These are phyloP conservation scores for Coccomyxa sp. DNA, from an alignment of 139 green algal genomes.

Conservation along the genomic window DNA sequence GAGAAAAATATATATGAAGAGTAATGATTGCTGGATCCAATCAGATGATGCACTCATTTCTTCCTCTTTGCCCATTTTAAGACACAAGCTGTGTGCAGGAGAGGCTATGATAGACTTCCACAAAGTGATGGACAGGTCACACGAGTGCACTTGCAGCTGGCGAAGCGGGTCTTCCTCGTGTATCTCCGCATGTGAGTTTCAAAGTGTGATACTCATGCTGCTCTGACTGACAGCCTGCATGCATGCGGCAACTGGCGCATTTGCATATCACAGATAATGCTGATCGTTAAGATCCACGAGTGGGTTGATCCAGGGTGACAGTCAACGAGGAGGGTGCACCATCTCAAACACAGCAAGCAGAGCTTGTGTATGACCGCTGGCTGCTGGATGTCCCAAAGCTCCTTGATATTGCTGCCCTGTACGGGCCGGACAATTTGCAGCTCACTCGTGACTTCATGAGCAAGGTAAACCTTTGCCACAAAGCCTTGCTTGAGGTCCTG, in stretches of 20 bases:
- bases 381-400: conserved; percentile 71
- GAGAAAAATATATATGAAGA: not conserved
- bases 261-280: not conserved
- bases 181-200: conserved; percentile 55
- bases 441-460: conserved; percentile 45
- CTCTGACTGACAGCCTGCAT: not conserved
- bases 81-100: conserved; percentile 21
- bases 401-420: conserved; percentile 68
- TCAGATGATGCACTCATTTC: not conserved
- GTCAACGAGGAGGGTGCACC: not conserved
- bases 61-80: too few species aligned
- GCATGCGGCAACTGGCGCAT: not conserved
- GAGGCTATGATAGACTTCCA: conserved; percentile 17
- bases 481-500: not conserved
- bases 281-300: too few species aligned
- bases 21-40: not conserved
- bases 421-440: conserved; percentile 40
- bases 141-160: conserved; percentile 32
- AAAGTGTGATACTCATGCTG: not conserved
- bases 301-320: not conserved
- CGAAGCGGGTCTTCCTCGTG: conserved; percentile 56
- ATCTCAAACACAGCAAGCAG: conserved; percentile 20
- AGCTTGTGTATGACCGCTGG: conserved; percentile 42
- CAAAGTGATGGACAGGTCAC: conserved; percentile 29
- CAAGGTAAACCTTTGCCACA: conserved; percentile 11